Evolutionary conservation across 257 asterid species (phyloP), one percentile per base, ranked within the genome.

Genomic region (Cynanchum wilfordii): DNA sequence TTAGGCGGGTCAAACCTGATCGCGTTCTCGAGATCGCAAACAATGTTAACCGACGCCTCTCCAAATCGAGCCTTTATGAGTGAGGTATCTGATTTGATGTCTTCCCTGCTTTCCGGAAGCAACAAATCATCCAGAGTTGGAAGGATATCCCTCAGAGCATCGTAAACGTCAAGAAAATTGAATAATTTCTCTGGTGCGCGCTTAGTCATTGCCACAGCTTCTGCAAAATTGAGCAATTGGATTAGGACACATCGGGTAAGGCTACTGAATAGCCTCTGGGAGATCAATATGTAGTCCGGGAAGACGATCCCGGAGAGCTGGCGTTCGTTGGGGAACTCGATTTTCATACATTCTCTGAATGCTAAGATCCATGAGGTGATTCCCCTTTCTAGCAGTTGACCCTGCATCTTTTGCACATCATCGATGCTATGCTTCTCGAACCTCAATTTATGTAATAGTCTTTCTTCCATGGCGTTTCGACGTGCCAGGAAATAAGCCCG

Each of bases 121-220:
- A 90, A 82, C 33, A 83, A 68, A 5, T 33, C 40, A 0, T 82
- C 95, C 20, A 77, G 69, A 10, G 36, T 58, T 0, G 82, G 81
- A 5, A 79, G 30, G 4, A 72, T 76, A 29, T 91, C 96, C 25
- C 92, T 78, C 47, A 91, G 58, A 1, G 85, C 77, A 81, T 93
- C 97, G 56, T 93, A 93, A 0, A 88, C 73, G 25, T 90, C 92
- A 2, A 93, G 90, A 77, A 86, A 85, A 79, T 86, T 93, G 87
- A 91, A 88, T 71, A 93, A 71, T 58, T 93, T 91, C 80, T 93
- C 98, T 0, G 94, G 86, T 0, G 96, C 84, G 0, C 98, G 96
- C 73, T 86, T 89, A 0, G 96, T 81, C 71, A 91, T 71, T 0
- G 88, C 83, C 0, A 87, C 86, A 3, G 96, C 96, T 58, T 84